These are phyloP conservation scores for Lepiota brunneoincarnata DNA, from an alignment of 768 basidiomycete species.

Conservation along the genomic window DNA sequence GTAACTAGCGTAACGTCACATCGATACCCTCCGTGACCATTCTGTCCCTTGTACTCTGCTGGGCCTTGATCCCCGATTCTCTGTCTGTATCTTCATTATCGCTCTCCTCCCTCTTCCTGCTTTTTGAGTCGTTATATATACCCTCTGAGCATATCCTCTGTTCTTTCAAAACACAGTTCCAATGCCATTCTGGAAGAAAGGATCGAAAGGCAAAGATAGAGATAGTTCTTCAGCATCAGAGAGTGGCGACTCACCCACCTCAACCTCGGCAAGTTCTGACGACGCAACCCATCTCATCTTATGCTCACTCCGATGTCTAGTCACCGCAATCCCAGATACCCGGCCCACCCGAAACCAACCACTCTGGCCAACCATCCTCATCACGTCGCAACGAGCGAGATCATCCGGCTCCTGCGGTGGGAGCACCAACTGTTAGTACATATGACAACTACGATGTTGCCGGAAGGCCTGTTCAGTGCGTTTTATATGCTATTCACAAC, in stretches of 20 bases:
- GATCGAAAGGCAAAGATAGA: background rate
- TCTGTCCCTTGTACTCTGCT: slow-evolving; percentile 8
- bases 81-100: slow-evolving; percentile 1
- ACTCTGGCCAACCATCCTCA: slow-evolving; percentile 3
- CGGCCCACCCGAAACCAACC: background rate
- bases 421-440: background rate
- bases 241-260: slow-evolving; percentile 10
- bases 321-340: slow-evolving; percentile 5
- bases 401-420: background rate
- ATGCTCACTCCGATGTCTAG: background rate
- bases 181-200: slow-evolving; percentile 4
- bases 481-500: background rate
- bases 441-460: background rate
- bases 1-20: slow-evolving; percentile 12
- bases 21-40: slow-evolving; percentile 9
- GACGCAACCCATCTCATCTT: background rate
- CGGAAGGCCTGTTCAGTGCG: slow-evolving; percentile 7
- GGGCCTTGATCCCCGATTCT: slow-evolving; percentile 8
- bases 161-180: background rate
- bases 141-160: background rate
- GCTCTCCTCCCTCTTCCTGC: background rate
- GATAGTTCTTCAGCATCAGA: slow-evolving; percentile 10
- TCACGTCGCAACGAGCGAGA: slow-evolving; percentile 5
- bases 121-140: background rate
- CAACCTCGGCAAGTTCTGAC: slow-evolving; percentile 1